Evolutionary conservation across 306 rosid genomes (phyloP).

Genomic region (Cotoneaster glaucophyllus): DNA sequence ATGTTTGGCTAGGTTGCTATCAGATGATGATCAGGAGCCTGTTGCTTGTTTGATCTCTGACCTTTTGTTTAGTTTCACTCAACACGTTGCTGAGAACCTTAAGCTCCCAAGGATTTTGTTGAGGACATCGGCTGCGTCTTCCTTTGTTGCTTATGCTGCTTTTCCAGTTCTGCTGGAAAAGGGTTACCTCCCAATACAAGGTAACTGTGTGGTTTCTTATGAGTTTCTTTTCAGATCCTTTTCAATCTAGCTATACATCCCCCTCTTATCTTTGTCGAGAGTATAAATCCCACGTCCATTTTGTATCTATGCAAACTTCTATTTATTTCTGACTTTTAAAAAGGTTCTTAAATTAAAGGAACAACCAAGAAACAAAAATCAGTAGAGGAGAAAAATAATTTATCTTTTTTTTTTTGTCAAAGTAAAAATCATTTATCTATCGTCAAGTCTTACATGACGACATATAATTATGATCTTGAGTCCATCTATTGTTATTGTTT

Average conservation of each 20-base stretch:
- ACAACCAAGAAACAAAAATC: no score
- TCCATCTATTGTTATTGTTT: no score
- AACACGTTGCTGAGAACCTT: slow-evolving; percentile 24
- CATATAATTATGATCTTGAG: no score
- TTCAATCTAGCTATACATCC: background rate
- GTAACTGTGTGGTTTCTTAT: background rate
- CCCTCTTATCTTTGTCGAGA: background rate
- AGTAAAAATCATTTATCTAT: no score
- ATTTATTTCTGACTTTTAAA: no score
- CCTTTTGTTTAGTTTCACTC: slow-evolving; percentile 31
- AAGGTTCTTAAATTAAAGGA: no score
- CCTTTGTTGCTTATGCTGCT: slow-evolving; percentile 22
- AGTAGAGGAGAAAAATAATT: no score
- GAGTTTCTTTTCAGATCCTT: background rate
- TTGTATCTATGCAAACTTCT: no score
- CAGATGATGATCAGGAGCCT: background rate
- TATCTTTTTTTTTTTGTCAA: no score
- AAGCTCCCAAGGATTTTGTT: slow-evolving; percentile 33
- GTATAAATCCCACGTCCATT: no score
- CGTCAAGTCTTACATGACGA: no score
- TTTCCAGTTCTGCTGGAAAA: slow-evolving; percentile 27
- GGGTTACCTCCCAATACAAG: slow-evolving; percentile 21
- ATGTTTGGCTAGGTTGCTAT: slow-evolving; percentile 22
- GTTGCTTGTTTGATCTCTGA: slow-evolving; percentile 47
- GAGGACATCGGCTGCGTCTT: slow-evolving; percentile 23